Evolutionary conservation across 2,329 filamentous ascomycete species (phyloP), one percentile per base, ranked within the genome.

Genomic region (Aspergillus melleus): DNA sequence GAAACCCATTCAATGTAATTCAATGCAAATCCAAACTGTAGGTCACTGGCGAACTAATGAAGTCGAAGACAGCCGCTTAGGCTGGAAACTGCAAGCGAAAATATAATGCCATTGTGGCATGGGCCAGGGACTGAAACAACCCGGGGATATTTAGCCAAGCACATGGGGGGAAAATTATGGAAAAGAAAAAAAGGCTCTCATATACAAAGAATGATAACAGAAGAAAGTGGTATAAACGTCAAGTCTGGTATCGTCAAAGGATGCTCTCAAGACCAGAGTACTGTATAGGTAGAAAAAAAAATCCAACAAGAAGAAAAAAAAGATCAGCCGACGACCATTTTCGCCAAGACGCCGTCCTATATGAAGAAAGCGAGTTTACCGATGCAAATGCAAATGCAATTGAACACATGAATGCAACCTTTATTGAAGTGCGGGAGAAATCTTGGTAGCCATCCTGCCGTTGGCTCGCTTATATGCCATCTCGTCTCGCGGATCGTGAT

Each of bases 401-500:
- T 36, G 53, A 54, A 42, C 24, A 8, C n/a, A 39, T 26, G 26
- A 50, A 22, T 14, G 46, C 30, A 20, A 24, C 29, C 50, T 30
- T 62, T 60, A 70, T 54, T 58, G 60, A n/a, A 62, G 59, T 1
- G 65, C 59, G 3, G 68, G 71, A n/a, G 68, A 68, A 0, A 68
- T 63, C 55, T 74, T 76, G 57, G 69, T 72, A 39, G 70, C 69
- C 67, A 72, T 72, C 12, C 68, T 64, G 4, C 72, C 71, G 56
- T 78, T 73, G 52, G 73, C 70, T 60, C 74, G 69, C 66, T 76
- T 70, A 58, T 76, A 73, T 11, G 74, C 68, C 68, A 73, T 72
- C 24, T 71, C 68, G 24, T 67, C 66, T 6, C 67, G 66, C n/a
- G 66, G 52, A 20, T 70, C 66, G 36, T 60, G 64, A 61, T 68